Base-by-base conservation (phyloP, 768 basidiomycete species). In the Macrolepiota dolichaula region DNA sequence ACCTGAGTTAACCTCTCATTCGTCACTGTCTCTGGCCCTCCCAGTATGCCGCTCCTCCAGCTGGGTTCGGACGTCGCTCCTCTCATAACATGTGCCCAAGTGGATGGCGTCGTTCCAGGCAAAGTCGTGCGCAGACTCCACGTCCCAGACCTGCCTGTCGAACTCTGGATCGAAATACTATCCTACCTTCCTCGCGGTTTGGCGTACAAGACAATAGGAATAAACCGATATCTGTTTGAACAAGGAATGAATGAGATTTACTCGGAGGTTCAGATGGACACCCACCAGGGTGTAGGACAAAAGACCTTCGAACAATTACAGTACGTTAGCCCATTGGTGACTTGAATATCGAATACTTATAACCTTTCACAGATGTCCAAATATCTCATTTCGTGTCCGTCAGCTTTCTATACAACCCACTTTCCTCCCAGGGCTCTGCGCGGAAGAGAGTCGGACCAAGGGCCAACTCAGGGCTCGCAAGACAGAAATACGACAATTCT, bases 211-310 rank as follows among this genome's bases (percentile, higher is more conserved):
- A 57, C 71, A 59, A 66, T 72, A 36, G 70, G 71, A 7, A 47
- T 73, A 22, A 74, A 69, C 37, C 64, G 71, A 22, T 56, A 52
- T 4, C 63, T 72, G 9, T 74, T 72, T 51, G 66, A 72, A 49
- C 63, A 72, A 6, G 72, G 66, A 2, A 59, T 72, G 62, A 60
- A 71, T 35, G 68, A 72, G 29, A 67, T 69, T n/a, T 74, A 72
- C 58, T 61, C 65, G 32, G 71, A 72, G 55, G 55, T 72, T 3
- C 59, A 68, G 46, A 64, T 74, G 22, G 64, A 67, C n/a, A 44
- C 59, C 1, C 64, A 70, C 51, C 68, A 70, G 53, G 61, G 67
- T 25, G 56, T 51, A 1, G 69, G 64, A 51, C 1, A 62, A n/a
- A 67, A 66, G 22, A 57, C 57, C 12, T 68, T 71, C 46, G 58